These are phyloP conservation scores for Ampelomyces quisqualis DNA, from an alignment of 2,329 filamentous ascomycete species.

Conservation along the genomic window DNA sequence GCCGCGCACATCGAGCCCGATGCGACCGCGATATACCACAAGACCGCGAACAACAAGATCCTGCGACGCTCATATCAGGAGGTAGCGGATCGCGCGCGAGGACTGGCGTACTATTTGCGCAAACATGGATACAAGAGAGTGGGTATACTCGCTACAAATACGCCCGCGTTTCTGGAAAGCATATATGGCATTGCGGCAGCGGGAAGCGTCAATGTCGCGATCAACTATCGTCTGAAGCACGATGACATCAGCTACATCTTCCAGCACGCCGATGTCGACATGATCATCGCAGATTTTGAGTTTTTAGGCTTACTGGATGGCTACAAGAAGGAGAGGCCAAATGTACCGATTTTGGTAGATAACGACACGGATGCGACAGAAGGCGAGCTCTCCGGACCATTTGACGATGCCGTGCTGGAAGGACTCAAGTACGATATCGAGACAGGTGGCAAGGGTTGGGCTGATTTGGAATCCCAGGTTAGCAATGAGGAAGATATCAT, in stretches of 20 bases:
- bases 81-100: conserved; percentile 80
- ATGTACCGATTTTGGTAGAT: conserved; percentile 75
- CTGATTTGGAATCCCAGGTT: conserved; percentile 68
- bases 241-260: conserved; percentile 93
- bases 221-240: conserved; percentile 73
- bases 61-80: conserved; percentile 77
- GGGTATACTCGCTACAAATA: conserved; percentile 87
- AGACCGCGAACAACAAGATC: conserved; percentile 73
- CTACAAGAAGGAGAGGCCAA: conserved; percentile 62
- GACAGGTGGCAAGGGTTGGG: conserved; percentile 72
- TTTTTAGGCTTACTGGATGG: conserved; percentile 68
- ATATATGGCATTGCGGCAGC: conserved; percentile 86
- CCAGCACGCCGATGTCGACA: conserved; percentile 79
- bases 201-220: conserved; percentile 72
- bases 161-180: conserved; percentile 87
- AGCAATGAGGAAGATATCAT: conserved; percentile 77
- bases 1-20: conserved; percentile 86
- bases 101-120: conserved; percentile 82
- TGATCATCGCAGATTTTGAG: conserved; percentile 83
- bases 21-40: conserved; percentile 76
- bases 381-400: conserved; percentile 73
- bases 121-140: conserved; percentile 74
- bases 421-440: conserved; percentile 70
- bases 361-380: conserved; percentile 77
- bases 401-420: conserved; percentile 79